A percentile compares a stretch with the other conserved stretches of the same genome.
Evolutionary conservation across 495 filamentous ascomycete genomes (phyloP).

Genomic region (Tirmania nivea): DNA sequence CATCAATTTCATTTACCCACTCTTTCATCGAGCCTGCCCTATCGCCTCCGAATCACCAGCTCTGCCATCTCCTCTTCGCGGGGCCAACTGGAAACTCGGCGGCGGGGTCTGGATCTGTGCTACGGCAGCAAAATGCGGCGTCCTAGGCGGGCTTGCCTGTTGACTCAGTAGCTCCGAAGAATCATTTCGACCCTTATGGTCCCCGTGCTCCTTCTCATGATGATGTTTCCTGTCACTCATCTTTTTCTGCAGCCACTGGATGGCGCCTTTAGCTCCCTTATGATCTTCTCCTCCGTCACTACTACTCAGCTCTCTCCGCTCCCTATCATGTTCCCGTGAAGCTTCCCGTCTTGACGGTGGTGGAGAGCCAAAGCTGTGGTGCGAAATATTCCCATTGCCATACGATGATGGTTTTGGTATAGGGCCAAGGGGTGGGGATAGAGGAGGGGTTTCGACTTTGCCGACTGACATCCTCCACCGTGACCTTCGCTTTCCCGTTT

Average conservation of each 20-base stretch:
- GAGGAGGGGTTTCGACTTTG: slow-evolving; percentile 29
- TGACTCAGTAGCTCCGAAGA: background rate
- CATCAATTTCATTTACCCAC: background rate
- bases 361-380: background rate
- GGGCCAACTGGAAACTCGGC: background rate
- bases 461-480: slow-evolving; percentile 56
- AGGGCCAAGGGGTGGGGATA: slow-evolving; percentile 26
- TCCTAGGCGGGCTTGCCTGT: background rate
- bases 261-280: slow-evolving; percentile 42
- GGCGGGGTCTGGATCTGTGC: background rate
- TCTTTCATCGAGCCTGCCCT: background rate
- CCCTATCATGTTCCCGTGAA: slow-evolving; percentile 40
- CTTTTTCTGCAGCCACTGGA: slow-evolving; percentile 70
- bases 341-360: slow-evolving; percentile 22
- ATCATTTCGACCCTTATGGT: background rate
- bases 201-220: background rate
- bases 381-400: too few species aligned
- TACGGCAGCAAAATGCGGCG: background rate
- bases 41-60: background rate
- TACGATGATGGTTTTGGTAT: background rate
- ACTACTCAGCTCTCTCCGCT: slow-evolving; percentile 28
- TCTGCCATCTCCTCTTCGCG: background rate
- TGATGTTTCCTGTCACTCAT: slow-evolving; percentile 32
- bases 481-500: slow-evolving; percentile 25
- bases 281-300: slow-evolving; percentile 26